These are phyloP conservation scores for Apocynum venetum DNA, from an alignment of 257 asterid species.

Conservation along the genomic window DNA sequence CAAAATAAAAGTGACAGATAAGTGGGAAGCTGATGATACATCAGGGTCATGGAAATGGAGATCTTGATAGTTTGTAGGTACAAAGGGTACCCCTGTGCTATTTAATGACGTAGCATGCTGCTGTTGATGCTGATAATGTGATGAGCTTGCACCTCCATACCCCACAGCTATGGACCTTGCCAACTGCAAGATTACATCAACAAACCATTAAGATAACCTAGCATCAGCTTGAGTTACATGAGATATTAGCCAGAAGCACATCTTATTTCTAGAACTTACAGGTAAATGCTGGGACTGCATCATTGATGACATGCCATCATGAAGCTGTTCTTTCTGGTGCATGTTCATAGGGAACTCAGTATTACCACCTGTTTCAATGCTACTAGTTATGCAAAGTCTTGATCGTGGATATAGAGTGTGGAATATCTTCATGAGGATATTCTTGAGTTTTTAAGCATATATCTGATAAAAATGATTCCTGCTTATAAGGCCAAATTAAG, in stretches of 20 bases:
- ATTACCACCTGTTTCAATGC: slow-evolving; percentile 48
- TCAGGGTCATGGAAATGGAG: slow-evolving; percentile 73
- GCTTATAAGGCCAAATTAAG: neutral
- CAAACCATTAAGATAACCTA: slow-evolving; percentile 5
- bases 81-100: slow-evolving; percentile 59
- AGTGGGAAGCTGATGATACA: slow-evolving; percentile 26
- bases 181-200: slow-evolving; percentile 43
- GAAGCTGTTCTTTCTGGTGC: slow-evolving; percentile 77
- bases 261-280: slow-evolving; percentile 39
- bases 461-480: neutral
- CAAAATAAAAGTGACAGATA: slow-evolving; percentile 5
- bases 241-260: slow-evolving; percentile 4
- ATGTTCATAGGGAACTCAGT: slow-evolving; percentile 55
- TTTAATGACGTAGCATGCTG: slow-evolving; percentile 61
- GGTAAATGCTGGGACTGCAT: slow-evolving; percentile 75
- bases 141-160: slow-evolving; percentile 66
- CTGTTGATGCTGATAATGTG: slow-evolving; percentile 71
- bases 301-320: slow-evolving; percentile 57
- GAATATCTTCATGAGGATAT: neutral
- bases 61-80: slow-evolving; percentile 62
- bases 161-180: slow-evolving; percentile 76
- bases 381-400: slow-evolving; percentile 20
- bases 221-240: slow-evolving; percentile 3
- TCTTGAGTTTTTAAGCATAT: neutral
- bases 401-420: slow-evolving; percentile 5